phyloP scores from a whole-genome alignment of 2,329 filamentous ascomycete species.

The Cladosporium oxysporum region DNA sequence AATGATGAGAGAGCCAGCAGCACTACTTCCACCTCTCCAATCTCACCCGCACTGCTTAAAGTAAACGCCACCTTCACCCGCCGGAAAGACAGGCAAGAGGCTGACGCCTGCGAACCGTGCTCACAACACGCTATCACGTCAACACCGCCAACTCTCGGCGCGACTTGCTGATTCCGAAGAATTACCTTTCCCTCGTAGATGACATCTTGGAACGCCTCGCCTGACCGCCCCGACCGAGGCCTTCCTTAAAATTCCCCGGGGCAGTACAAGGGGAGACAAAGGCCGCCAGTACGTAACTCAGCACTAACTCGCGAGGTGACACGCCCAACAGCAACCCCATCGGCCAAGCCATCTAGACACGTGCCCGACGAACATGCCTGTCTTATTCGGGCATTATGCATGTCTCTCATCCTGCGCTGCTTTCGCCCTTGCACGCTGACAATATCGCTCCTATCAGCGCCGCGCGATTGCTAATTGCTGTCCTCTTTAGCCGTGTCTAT shows the following conservation, averaged over 20 bases:
- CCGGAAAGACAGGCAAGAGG: neutral
- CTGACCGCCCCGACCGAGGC: neutral
- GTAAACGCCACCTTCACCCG: neutral
- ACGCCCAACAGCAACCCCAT: neutral
- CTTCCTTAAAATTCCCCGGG: neutral
- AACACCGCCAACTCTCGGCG: constrained; percentile 11
- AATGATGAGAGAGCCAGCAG: neutral
- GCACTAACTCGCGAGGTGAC: neutral
- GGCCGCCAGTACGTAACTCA: neutral
- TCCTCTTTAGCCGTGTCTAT: neutral
- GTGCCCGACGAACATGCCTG: neutral
- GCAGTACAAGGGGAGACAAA: neutral
- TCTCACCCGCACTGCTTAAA: constrained; percentile 1
- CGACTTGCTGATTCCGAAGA: constrained; percentile 8
- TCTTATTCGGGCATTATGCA: neutral
- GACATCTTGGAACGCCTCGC: neutral
- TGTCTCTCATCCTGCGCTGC: neutral
- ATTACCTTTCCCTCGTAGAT: neutral
- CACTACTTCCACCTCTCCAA: neutral
- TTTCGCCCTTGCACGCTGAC: neutral
- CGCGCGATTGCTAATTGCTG: neutral
- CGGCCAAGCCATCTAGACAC: neutral
- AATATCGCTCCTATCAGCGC: neutral
- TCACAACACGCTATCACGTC: constrained; percentile 1
- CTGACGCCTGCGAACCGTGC: neutral